Percentiles rank a stretch among this genome's conserved stretches.
phyloP scores from a whole-genome alignment of 148 eudicot species.

The Chenopodium album region DNA sequence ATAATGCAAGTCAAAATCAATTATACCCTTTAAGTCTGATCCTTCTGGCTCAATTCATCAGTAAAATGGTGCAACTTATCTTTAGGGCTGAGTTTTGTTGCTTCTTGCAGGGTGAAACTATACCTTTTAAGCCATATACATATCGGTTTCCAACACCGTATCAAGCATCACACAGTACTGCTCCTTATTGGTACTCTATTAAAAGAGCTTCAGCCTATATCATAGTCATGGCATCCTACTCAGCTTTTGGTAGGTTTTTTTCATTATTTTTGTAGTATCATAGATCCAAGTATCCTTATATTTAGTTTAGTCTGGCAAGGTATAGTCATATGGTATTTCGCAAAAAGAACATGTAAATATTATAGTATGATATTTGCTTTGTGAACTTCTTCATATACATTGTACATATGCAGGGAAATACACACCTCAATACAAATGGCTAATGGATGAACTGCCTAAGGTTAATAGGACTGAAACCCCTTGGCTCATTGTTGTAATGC shows the following conservation, averaged over 20 bases:
- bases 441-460: conserved; percentile 52
- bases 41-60: not conserved
- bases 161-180: conserved; percentile 61
- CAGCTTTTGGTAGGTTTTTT: conserved; percentile 64
- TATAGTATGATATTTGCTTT: no score
- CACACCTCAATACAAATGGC: conserved; percentile 80
- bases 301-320: no score
- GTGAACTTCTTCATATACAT: not conserved
- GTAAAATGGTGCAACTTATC: not conserved
- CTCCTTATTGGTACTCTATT: conserved; percentile 87
- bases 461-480: conserved; percentile 87
- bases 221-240: conserved; percentile 82
- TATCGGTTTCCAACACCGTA: conserved; percentile 57
- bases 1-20: not conserved
- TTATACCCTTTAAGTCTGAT: not conserved
- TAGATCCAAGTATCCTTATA: no score
- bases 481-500: conserved; percentile 89
- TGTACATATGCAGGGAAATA: conserved; percentile 46
- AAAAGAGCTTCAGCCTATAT: conserved; percentile 85
- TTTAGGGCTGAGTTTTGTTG: conserved; percentile 2
- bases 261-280: not conserved
- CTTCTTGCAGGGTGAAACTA: conserved; percentile 62
- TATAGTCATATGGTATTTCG: no score
- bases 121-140: conserved; percentile 81
- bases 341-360: no score